phyloP scores from a whole-genome alignment of 768 basidiomycete species.

The Lactarius sanguifluus region DNA sequence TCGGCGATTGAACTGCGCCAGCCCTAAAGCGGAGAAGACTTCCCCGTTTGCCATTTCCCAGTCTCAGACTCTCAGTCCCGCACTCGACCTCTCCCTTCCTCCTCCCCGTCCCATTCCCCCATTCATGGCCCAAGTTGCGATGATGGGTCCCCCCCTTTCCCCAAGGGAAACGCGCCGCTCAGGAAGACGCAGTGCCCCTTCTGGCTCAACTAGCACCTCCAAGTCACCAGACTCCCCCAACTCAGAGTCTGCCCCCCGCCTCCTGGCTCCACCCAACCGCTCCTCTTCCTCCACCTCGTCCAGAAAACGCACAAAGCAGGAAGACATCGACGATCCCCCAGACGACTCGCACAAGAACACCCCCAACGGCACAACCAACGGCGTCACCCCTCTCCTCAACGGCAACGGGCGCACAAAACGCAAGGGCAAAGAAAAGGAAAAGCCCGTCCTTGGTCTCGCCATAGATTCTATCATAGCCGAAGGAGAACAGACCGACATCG shows the following conservation, averaged over 20 bases:
- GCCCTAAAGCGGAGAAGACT: slow-evolving; percentile 29
- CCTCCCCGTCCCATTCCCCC: slow-evolving; percentile 12
- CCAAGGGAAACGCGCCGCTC: slow-evolving; percentile 78
- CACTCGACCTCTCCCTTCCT: slow-evolving; percentile 20
- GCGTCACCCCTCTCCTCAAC: slow-evolving; percentile 29
- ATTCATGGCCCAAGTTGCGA: slow-evolving; percentile 58
- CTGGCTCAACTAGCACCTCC: slow-evolving; percentile 62
- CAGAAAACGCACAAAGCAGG: slow-evolving; percentile 65
- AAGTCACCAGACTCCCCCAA: slow-evolving; percentile 72
- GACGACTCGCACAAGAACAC: slow-evolving; percentile 53
- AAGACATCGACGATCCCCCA: slow-evolving; percentile 64
- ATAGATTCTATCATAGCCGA: slow-evolving; percentile 33
- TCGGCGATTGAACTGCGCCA: slow-evolving; percentile 28
- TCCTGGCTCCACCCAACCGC: slow-evolving; percentile 33
- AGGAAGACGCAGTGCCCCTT: slow-evolving; percentile 68
- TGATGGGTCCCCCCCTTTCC: slow-evolving; percentile 77
- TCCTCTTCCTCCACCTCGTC: slow-evolving; percentile 34
- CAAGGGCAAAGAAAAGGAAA: slow-evolving; percentile 66
- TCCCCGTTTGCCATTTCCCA: slow-evolving; percentile 23
- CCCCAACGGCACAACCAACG: slow-evolving; percentile 35
- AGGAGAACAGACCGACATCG: slow-evolving; percentile 35
- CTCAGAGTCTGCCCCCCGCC: slow-evolving; percentile 43
- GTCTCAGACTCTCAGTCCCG: neutral
- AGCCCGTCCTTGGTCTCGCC: slow-evolving; percentile 33
- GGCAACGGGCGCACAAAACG: slow-evolving; percentile 53